phyloP scores from a whole-genome alignment of 192 early-diverging fungal species.

The Spizellomyces sp. region DNA sequence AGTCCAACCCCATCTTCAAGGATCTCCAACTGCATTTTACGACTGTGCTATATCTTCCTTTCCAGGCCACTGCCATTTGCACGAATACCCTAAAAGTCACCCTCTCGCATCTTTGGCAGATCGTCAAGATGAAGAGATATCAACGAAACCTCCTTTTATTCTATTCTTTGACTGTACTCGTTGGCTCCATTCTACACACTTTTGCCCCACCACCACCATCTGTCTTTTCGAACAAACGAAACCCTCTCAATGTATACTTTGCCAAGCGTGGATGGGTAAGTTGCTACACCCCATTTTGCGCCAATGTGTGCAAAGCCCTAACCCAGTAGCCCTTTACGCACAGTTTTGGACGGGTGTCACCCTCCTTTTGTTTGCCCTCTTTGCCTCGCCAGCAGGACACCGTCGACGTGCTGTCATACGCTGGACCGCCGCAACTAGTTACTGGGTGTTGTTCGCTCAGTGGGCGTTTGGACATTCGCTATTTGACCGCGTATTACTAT shows the following conservation, averaged over 20 bases:
- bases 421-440: constrained; percentile 71
- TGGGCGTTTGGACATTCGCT: constrained; percentile 83
- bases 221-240: constrained; percentile 69
- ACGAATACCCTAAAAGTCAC: too few species aligned
- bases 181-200: constrained; percentile 25
- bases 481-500: constrained; percentile 75
- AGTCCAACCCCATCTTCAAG: too few species aligned
- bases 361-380: constrained; percentile 52
- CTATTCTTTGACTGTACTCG: constrained; percentile 36
- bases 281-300: neutral
- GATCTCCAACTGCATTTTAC: too few species aligned
- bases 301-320: neutral
- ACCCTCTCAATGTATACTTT: constrained; percentile 75
- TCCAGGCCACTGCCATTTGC: too few species aligned
- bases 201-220: constrained; percentile 12
- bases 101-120: neutral
- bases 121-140: constrained; percentile 17
- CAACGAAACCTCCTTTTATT: constrained; percentile 21
- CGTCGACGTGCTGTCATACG: constrained; percentile 17
- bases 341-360: constrained; percentile 74
- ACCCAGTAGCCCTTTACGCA: neutral
- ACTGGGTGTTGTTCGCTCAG: constrained; percentile 85
- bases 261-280: constrained; percentile 84
- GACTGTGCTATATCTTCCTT: too few species aligned
- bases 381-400: constrained; percentile 17